Evolutionary conservation across 345 rosid species (phyloP), one percentile per base, ranked within the genome.

Genomic region (Clarkia xantiana): DNA sequence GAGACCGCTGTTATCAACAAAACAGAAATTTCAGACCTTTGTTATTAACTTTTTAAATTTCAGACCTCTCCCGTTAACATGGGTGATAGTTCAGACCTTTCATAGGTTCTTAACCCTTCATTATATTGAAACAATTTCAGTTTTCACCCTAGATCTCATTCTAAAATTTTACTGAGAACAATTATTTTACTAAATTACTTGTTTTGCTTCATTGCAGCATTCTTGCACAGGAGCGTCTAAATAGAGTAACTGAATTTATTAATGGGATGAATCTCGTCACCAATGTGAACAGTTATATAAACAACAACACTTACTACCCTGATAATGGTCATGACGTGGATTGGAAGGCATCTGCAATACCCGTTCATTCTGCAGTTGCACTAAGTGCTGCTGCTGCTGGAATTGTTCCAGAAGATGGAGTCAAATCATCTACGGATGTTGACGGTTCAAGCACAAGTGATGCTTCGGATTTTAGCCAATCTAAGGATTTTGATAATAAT

Each of bases 191-290:
- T 38, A 12, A 40, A 20, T 39, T 13, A 7, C n/a, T 15, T 40
- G 23, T 59, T 20, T 1, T 17, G 40, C 60, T 60, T 68, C 66
- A 64, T 54, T 81, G 89, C 86, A 91, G 98, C 57, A 83, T 91
- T 63, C 76, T 86, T 54, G 85, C 98, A 55, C 98, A 91, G 65
- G 98, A 91, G 79, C 96, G 96, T 42, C 76, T 91, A 66, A 84
- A 79, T 59, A 70, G 98, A 61, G 81, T 86, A 65, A 86, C 98
- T 20, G 77, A 79, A 45, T 81, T 84, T 69, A 75, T 86, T 59
- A 70, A 56, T 59, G 96, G 83, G 68, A 56, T 86, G 73, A 76
- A 50, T 8, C 44, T 81, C 42, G 74, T 69, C 57, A 41, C 22
- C 53, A 65, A 71, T 17, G 77, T 73, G 54, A 70, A 59, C 43